phyloP scores from a whole-genome alignment of 129 eudicot species.

The Helianthus tuberosus region DNA sequence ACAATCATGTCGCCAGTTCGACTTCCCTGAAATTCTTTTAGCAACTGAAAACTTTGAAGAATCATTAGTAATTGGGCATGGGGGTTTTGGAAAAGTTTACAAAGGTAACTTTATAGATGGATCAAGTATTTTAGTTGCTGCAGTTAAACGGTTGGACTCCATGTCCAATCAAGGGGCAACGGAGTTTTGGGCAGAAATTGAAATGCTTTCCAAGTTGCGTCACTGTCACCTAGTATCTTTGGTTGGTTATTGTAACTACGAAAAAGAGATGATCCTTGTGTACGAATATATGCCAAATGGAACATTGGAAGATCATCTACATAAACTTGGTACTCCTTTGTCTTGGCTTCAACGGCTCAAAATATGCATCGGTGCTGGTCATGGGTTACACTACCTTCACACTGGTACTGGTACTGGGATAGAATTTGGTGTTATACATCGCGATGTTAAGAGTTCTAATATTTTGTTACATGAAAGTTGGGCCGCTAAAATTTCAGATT shows the following conservation, averaged over 20 bases:
- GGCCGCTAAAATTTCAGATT: too few species aligned
- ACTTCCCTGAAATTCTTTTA: not conserved
- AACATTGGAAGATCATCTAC: not conserved
- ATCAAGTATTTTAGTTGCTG: not conserved
- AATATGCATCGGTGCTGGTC: not conserved
- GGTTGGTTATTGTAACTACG: too few species aligned
- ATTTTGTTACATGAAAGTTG: not conserved
- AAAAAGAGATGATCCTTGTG: too few species aligned
- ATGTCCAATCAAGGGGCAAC: not conserved
- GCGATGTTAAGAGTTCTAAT: not conserved
- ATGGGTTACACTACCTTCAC: not conserved
- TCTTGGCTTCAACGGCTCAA: not conserved
- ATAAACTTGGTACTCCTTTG: not conserved
- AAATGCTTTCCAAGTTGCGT: too few species aligned
- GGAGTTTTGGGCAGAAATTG: not conserved
- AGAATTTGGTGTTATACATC: not conserved
- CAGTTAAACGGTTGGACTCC: not conserved
- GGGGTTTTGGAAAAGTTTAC: not conserved
- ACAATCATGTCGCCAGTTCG: conserved; percentile 4
- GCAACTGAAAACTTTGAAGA: conserved; percentile 2
- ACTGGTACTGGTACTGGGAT: too few species aligned
- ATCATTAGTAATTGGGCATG: conserved; percentile 9
- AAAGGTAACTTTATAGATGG: not conserved
- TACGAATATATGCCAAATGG: not conserved
- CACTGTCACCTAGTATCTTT: too few species aligned